Percentiles rank a stretch among this genome's conserved stretches.
phyloP scores from a whole-genome alignment of 1,284 basidiomycete genomes.

The Cutaneotrichosporon sp. region DNA sequence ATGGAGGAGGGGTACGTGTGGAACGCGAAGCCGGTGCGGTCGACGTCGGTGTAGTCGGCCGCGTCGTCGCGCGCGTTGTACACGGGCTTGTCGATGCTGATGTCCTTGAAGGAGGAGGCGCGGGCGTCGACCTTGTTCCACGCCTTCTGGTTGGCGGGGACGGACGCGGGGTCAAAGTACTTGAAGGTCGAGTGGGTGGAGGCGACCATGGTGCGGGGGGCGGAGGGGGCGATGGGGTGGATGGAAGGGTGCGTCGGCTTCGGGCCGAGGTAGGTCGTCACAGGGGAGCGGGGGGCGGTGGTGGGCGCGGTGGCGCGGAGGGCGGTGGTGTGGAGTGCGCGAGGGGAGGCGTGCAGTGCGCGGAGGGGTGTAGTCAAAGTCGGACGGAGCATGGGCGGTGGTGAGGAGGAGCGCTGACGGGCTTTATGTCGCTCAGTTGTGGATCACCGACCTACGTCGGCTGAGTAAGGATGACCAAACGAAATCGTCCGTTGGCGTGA shows the following conservation, averaged over 20 bases:
- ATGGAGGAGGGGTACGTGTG: constrained; percentile 19
- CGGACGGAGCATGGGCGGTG: no score
- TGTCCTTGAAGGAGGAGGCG: constrained; percentile 2
- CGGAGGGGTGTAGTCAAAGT: no score
- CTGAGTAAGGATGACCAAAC: no score
- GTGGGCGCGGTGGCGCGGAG: no score
- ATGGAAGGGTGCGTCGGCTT: not conserved
- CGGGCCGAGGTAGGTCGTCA: no score
- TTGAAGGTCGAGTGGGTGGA: constrained; percentile 16
- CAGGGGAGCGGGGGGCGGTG: no score
- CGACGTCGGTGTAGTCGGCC: constrained; percentile 22
- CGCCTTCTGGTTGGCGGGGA: constrained; percentile 10
- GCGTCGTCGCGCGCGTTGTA: constrained; percentile 24
- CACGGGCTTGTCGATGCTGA: constrained; percentile 7
- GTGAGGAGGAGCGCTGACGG: no score
- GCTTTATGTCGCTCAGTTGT: no score
- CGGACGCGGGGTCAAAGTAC: constrained; percentile 17
- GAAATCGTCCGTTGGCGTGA: no score
- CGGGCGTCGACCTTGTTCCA: constrained; percentile 25
- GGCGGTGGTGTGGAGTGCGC: no score
- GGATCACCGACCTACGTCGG: no score
- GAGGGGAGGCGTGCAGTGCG: no score
- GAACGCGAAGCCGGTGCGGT: constrained; percentile 25
- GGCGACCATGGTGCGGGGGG: not conserved
- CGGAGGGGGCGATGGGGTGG: not conserved